Evolutionary conservation across 331 rosid species (phyloP).

Genomic region (Telfairia occidentalis): DNA sequence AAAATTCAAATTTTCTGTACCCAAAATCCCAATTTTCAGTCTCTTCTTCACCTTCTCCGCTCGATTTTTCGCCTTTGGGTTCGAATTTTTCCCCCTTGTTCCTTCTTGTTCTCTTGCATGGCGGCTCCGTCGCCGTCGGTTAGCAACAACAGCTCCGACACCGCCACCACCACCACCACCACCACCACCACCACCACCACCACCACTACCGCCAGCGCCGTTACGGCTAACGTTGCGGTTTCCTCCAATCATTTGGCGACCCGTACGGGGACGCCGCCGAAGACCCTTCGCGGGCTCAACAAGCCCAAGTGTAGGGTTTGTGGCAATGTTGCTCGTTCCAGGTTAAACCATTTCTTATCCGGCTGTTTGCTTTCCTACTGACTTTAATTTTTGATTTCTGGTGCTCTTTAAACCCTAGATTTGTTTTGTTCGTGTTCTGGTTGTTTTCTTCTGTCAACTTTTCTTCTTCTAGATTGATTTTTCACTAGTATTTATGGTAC

Average conservation of each 20-base stretch:
- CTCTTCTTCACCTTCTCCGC: background rate
- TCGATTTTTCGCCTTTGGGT: background rate
- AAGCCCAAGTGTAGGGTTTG: conserved; percentile 68
- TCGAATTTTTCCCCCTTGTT: background rate
- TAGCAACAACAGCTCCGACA: conserved; percentile 16
- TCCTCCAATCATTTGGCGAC: conserved; percentile 13
- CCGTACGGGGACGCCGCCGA: conserved; percentile 55
- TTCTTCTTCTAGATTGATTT: background rate
- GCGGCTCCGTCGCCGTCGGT: conserved; percentile 50
- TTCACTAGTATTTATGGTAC: background rate
- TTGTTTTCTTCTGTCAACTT: background rate
- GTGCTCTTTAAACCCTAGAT: conserved; percentile 8
- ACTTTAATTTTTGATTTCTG: background rate
- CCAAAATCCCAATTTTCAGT: background rate
- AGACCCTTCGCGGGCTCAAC: conserved; percentile 92
- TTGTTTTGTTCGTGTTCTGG: background rate
- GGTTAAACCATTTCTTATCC: conserved; percentile 19
- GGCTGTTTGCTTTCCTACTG: background rate
- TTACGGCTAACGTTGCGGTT: conserved; percentile 5
- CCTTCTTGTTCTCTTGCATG: conserved; percentile 22
- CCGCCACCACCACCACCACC: conserved; percentile 11
- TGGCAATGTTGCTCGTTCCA: conserved; percentile 84
- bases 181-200: conserved; percentile 16
- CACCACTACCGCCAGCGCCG: conserved; percentile 11
- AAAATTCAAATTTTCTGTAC: background rate